These are phyloP conservation scores for Paramecium pentaurelia DNA, from an alignment of 73 alveolate species.

Conservation along the genomic window DNA sequence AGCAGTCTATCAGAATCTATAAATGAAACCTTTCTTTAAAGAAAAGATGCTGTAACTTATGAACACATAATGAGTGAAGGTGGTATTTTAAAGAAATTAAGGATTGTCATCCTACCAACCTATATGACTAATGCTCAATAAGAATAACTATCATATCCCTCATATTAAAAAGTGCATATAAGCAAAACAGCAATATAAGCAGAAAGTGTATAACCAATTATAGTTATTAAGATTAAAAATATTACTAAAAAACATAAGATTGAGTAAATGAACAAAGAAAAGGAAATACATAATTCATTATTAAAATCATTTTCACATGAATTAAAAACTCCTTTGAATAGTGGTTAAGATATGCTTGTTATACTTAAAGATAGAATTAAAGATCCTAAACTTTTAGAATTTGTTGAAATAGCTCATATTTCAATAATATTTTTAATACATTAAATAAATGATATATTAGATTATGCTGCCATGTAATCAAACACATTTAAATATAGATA, in stretches of 20 bases:
- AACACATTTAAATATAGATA: neutral
- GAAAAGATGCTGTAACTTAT: neutral
- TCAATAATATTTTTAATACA: neutral
- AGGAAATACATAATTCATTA: neutral
- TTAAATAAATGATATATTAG: constrained; percentile 30
- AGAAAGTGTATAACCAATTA: neutral
- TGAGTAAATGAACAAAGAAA: neutral
- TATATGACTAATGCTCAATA: neutral
- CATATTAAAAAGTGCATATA: neutral
- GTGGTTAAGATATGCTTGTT: neutral
- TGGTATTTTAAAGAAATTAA: neutral
- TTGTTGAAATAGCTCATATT: neutral
- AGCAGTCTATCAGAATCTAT: neutral
- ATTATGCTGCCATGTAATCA: constrained; percentile 13
- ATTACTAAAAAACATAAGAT: constrained; percentile 3
- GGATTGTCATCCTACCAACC: neutral
- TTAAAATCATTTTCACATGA: constrained; percentile 19
- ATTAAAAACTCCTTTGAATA: constrained; percentile 25
- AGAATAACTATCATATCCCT: neutral
- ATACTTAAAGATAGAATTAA: neutral
- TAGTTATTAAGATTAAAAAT: neutral
- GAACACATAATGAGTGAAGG: neutral
- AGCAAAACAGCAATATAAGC: neutral
- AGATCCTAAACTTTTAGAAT: neutral
- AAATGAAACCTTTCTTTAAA: neutral